Base-by-base conservation (phyloP, 495 filamentous ascomycete species). In the Glonium stellatum region DNA sequence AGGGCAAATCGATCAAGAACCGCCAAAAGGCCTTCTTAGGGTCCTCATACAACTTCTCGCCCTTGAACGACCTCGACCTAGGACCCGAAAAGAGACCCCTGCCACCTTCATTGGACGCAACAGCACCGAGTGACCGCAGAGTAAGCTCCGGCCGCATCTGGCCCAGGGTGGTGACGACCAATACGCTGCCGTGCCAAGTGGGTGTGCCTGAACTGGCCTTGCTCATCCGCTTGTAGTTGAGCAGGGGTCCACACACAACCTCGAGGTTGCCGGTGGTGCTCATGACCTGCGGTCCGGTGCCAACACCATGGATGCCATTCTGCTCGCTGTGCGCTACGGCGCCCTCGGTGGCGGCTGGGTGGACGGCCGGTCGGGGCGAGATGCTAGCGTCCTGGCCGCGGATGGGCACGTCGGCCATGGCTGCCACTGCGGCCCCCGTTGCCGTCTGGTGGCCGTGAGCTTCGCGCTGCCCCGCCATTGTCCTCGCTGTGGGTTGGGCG, bases 211-310 rank as follows among this genome's bases (percentile, higher is more conserved):
- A 59, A n/a, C 70, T 66, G 53, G 75, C 76, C 44, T 80, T 79
- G 72, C 85, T 84, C 87, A 91, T 93, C 68, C 85, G 84, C 62
- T 85, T 82, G 71, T 92, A 89, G 72, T 95, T 95, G 66, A 96
- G 72, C 57, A 95, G 72, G 9, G 91, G 91, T 13, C 91, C 91
- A 65, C 85, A 88, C 36, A 87, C 76, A 19, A 95, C 77, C 59
- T 91, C 80, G 55, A 83, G 72, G 51, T 73, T 34, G 1, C 66
- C 37, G 0, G 58, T 23, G 4, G 68, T 70, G 57, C 66, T 68
- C 23, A 55, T 27, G 21, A 68, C 47, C 48, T 70, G 70, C 8
- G 69, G 69, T 1, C 69, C 72, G 19, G 37, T 61, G 31, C 67
- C 70, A 22, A 70, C 59, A 15, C 72, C 69, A 5, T 53, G 25